Evolutionary conservation across 352 stramenopile genomes (phyloP), one percentile per base, ranked within the genome.

Genomic region (Lagenidium giganteum): DNA sequence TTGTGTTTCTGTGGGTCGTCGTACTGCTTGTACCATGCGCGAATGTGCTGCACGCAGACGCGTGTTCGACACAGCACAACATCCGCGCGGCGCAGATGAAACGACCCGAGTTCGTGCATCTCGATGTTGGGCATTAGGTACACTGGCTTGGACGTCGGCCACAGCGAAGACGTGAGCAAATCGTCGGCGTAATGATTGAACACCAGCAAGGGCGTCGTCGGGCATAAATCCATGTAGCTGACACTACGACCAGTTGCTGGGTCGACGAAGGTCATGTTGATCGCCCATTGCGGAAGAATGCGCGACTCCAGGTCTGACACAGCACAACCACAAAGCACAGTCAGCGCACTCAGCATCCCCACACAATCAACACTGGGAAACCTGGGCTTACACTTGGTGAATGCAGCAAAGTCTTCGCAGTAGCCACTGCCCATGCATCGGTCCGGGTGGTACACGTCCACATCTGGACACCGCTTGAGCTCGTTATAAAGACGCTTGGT

Each of bases 361-460:
- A n/a, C n/a, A n/a, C n/a, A n/a, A n/a, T n/a, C n/a, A n/a, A n/a
- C n/a, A n/a, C n/a, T n/a, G n/a, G n/a, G n/a, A n/a, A n/a, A n/a
- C n/a, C n/a, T n/a, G n/a, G n/a, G n/a, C n/a, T n/a, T 83, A 86
- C 73, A 82, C 47, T 84, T 83, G 25, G 61, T 51, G 44, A 87
- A 89, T 3, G 55, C 71, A 21, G 67, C 57, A 0, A 57, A 67
- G 51, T 89, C 77, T 51, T 89, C 77, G 52, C 77, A 89, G 44
- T 89, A 89, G 24, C 72, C 71, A 21, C 82, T 57, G 22, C 61
- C 66, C 20, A 71, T 54, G 20, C 82, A 40, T 0, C 54, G 41
- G 0, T 29, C 46, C 0, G 78, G 72, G 3, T 83, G 32, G 54
- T 74, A 87, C n/a, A 88, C 37, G 41, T 90, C 77, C 29, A 90